A percentile compares a stretch with the other conserved stretches of the same genome.
Conservation (phyloP, 2,329 filamentous ascomycete species). For the Alternaria triticina region DNA sequence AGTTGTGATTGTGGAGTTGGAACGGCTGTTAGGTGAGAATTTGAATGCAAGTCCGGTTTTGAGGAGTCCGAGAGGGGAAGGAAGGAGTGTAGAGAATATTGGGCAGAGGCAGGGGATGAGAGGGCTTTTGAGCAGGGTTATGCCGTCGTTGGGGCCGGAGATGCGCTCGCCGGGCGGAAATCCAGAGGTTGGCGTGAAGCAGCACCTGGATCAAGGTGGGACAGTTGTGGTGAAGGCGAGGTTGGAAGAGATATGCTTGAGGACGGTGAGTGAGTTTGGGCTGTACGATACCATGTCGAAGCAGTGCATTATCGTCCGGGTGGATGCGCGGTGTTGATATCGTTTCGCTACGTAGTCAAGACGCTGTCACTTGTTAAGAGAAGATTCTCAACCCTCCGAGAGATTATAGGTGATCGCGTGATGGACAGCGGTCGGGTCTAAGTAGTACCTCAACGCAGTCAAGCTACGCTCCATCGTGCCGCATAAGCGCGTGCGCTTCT, state of each 20-base stretch:
- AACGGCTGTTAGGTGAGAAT: conserved; percentile 38
- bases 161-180: conserved; percentile 23
- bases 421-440: not conserved
- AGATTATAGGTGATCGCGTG: not conserved
- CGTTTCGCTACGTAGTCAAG: not conserved
- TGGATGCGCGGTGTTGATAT: conserved; percentile 40
- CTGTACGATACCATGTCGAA: conserved; percentile 46
- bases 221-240: conserved; percentile 36
- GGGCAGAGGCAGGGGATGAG: conserved; percentile 16
- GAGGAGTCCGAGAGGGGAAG: conserved; percentile 4
- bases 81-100: not conserved
- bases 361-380: no score
- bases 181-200: conserved; percentile 27
- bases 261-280: conserved; percentile 45
- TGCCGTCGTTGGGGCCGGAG: conserved; percentile 28
- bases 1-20: conserved; percentile 51
- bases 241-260: conserved; percentile 42
- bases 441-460: not conserved
- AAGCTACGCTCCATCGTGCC: not conserved
- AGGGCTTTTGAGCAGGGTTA: conserved; percentile 31
- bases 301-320: conserved; percentile 40
- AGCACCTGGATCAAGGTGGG: conserved; percentile 12
- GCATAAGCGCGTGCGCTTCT: not conserved
- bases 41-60: conserved; percentile 34
- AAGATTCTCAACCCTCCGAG: no score